Evolutionary conservation across 1,139 yeast species (phyloP).

Genomic region (Magnusiomyces fungicola): DNA sequence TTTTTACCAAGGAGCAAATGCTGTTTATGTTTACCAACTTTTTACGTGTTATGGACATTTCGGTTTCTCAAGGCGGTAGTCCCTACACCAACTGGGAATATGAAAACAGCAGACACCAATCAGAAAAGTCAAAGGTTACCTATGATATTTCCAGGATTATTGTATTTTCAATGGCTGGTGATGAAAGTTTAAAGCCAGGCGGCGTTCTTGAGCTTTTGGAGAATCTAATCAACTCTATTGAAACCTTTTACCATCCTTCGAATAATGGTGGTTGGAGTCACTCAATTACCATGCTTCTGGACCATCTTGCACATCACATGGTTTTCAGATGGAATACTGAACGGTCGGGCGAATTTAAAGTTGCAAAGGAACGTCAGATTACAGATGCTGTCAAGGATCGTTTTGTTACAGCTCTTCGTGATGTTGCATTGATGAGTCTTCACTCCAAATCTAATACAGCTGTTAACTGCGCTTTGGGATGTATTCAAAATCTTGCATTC

Average conservation of each 20-base stretch:
- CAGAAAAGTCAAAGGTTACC: constrained; percentile 25
- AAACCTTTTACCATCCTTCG: constrained; percentile 87
- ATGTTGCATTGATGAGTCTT: constrained; percentile 61
- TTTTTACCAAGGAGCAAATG: constrained; percentile 57
- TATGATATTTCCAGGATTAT: constrained; percentile 49
- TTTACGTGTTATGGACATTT: constrained; percentile 33
- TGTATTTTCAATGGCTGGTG: constrained; percentile 54
- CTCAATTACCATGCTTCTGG: constrained; percentile 56
- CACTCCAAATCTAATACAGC: constrained; percentile 64
- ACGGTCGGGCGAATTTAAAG: constrained; percentile 27
- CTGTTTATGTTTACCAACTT: constrained; percentile 47
- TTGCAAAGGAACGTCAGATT: constrained; percentile 39
- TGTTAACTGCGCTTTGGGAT: constrained; percentile 52
- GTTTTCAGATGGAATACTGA: constrained; percentile 33
- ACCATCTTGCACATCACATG: constrained; percentile 32
- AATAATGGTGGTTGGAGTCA: constrained; percentile 81
- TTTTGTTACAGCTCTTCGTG: constrained; percentile 52
- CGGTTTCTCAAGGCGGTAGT: constrained; percentile 34
- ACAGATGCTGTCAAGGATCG: constrained; percentile 41
- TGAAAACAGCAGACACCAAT: constrained; percentile 19
- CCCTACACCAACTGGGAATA: constrained; percentile 28
- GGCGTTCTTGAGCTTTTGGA: constrained; percentile 49
- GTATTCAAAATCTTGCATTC: constrained; percentile 58
- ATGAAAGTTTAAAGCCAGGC: constrained; percentile 32
- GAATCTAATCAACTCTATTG: constrained; percentile 59